Conservation (phyloP, 2,329 filamentous ascomycete species). For the Talaromyces verruculosus region DNA sequence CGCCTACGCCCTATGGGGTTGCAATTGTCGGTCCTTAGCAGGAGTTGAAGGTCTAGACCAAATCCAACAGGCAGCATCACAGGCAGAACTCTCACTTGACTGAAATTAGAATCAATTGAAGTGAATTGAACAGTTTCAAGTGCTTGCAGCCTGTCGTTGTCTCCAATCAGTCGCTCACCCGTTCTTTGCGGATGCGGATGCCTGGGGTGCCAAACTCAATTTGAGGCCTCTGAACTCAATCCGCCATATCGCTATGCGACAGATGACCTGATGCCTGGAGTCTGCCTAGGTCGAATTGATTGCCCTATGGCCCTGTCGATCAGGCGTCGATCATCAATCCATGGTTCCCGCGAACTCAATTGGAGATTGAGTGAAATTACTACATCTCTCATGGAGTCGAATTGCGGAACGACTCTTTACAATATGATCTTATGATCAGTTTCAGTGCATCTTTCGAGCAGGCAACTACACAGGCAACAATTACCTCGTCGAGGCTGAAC, state of each 20-base stretch:
- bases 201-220: slow-evolving; percentile 12
- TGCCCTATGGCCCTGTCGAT: neutral
- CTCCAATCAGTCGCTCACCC: neutral
- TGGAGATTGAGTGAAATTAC: neutral
- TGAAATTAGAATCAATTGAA: neutral
- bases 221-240: neutral
- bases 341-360: neutral
- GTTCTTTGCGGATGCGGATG: slow-evolving; percentile 3
- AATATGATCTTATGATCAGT: neutral
- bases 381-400: neutral
- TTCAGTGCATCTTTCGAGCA: neutral
- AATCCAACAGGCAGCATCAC: neutral
- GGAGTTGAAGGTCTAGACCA: neutral
- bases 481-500: neutral
- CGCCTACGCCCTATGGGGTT: neutral
- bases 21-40: neutral
- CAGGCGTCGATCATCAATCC: neutral
- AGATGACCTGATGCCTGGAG: neutral
- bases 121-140: neutral
- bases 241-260: neutral
- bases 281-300: neutral
- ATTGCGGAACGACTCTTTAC: neutral
- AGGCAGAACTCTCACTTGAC: neutral
- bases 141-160: neutral
- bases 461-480: neutral